phyloP scores from a whole-genome alignment of 345 rosid genomes.

The Lepidium africanum region DNA sequence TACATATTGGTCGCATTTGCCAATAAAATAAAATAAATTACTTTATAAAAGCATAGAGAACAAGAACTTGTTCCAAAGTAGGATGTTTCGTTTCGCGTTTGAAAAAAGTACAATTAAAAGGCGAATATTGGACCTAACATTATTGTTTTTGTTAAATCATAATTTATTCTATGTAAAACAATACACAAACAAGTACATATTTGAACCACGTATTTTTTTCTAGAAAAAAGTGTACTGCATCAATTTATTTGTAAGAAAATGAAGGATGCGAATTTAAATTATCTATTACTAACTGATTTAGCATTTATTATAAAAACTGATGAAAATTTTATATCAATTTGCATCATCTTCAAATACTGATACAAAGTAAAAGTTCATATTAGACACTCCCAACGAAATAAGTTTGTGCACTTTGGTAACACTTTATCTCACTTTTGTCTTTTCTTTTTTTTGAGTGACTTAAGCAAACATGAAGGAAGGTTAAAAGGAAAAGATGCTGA shows the following conservation, averaged over 20 bases:
- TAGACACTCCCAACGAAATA: constrained; percentile 3
- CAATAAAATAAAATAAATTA: not conserved
- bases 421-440: constrained; percentile 1
- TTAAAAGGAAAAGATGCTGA: constrained; percentile 3
- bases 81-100: not conserved
- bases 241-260: no score
- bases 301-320: no score
- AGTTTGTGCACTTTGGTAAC: constrained; percentile 4
- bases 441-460: constrained; percentile 10
- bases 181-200: no score
- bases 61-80: constrained; percentile 21
- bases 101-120: not conserved
- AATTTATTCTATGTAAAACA: not conserved
- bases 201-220: no score
- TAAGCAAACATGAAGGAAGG: constrained; percentile 11
- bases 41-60: constrained; percentile 20
- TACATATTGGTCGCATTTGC: not conserved
- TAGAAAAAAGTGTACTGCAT: no score
- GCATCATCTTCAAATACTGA: no score
- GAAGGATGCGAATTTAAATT: no score
- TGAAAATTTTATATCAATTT: no score
- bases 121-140: constrained; percentile 2
- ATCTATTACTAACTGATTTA: no score
- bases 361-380: not conserved
- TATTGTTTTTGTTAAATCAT: not conserved